Evolutionary conservation across 805 yeast species (phyloP).

Genomic region (Clavispora fructus): DNA sequence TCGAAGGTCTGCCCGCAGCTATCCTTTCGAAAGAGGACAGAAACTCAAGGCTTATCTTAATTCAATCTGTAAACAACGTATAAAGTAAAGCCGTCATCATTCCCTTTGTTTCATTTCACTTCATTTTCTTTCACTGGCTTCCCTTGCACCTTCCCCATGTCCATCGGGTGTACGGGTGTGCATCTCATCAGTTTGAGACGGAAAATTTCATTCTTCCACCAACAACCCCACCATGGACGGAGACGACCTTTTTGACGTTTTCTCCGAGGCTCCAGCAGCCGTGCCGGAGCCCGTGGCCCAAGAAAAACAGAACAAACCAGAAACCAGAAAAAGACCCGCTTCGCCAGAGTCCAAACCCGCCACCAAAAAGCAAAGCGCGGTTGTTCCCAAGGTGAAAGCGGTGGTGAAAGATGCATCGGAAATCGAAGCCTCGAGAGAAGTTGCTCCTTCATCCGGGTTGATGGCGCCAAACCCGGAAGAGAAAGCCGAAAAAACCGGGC

Average conservation of each 20-base stretch:
- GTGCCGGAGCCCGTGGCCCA: conserved; percentile 16
- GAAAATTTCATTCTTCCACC: background rate
- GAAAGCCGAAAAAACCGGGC: conserved; percentile 21
- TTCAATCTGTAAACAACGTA: too few species aligned
- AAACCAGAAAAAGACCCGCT: conserved; percentile 9
- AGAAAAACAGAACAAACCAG: conserved; percentile 18
- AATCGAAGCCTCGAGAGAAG: conserved; percentile 85
- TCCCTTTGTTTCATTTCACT: too few species aligned
- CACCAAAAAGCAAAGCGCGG: conserved; percentile 15
- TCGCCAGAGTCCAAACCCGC: conserved; percentile 2
- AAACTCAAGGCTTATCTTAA: too few species aligned
- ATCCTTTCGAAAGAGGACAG: too few species aligned
- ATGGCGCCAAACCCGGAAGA: conserved; percentile 31
- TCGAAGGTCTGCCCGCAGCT: too few species aligned
- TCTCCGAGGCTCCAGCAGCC: conserved; percentile 48
- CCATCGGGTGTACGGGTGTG: conserved; percentile 8
- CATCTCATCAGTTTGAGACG: conserved; percentile 5
- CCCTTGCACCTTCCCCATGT: background rate
- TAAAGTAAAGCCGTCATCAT: too few species aligned
- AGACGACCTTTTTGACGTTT: conserved; percentile 61
- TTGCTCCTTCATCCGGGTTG: conserved; percentile 74
- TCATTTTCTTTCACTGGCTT: too few species aligned
- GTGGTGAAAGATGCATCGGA: conserved; percentile 84
- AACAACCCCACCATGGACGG: conserved; percentile 22
- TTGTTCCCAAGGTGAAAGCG: conserved; percentile 43